A percentile compares a stretch with the other conserved stretches of the same genome.
Conservation (phyloP, 1,284 basidiomycete species). For the Pisolithus thermaeus region DNA sequence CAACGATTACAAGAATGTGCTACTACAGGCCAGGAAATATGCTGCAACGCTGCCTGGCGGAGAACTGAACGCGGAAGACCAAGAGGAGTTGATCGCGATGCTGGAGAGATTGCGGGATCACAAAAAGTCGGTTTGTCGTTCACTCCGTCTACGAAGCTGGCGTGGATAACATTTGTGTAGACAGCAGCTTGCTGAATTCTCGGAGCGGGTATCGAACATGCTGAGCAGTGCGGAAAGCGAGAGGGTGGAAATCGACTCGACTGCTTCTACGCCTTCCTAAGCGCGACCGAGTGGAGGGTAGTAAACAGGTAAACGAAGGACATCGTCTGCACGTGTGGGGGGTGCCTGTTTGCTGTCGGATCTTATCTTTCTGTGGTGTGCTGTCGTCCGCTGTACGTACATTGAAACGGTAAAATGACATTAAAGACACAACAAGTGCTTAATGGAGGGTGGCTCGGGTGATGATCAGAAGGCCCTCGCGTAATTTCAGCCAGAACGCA, state of each 20-base stretch:
- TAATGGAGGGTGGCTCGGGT: too few relatives aligned
- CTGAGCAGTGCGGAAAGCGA: conserved; percentile 10
- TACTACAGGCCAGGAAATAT: conserved; percentile 52
- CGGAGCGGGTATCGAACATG: conserved; percentile 23
- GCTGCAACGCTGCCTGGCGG: conserved; percentile 56
- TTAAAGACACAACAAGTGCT: too few relatives aligned
- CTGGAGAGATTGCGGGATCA: conserved; percentile 50
- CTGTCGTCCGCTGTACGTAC: conserved; percentile 5
- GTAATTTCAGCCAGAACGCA: too few relatives aligned
- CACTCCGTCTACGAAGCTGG: background rate
- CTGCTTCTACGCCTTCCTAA: conserved; percentile 43
- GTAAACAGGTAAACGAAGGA: too few relatives aligned
- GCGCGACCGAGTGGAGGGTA: too few relatives aligned
- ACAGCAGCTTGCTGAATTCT: conserved; percentile 38
- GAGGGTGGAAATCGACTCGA: conserved; percentile 50
- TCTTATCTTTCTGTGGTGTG: too few relatives aligned
- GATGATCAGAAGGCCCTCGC: too few relatives aligned
- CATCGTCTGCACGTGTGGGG: too few relatives aligned
- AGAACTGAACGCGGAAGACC: conserved; percentile 56
- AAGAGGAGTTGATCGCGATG: conserved; percentile 61
- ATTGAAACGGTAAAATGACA: too few relatives aligned
- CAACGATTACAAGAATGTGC: conserved; percentile 53
- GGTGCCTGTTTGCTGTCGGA: too few relatives aligned
- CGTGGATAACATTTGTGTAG: conserved; percentile 17
- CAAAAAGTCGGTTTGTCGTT: conserved; percentile 41